These are phyloP conservation scores for Tilletia caries DNA, from an alignment of 1,284 basidiomycete species.

Conservation along the genomic window DNA sequence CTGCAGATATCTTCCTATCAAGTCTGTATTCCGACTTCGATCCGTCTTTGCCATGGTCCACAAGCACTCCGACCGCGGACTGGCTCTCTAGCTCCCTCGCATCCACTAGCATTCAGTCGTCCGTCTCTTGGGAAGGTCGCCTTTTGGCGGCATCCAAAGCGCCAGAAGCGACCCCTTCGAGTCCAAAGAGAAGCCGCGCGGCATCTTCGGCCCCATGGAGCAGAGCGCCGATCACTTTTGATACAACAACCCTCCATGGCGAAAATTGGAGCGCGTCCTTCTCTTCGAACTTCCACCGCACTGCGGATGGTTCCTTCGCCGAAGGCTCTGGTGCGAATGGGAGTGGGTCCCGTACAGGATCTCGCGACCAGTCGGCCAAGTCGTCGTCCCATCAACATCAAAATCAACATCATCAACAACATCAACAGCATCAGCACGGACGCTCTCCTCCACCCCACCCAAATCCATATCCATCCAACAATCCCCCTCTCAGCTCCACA, in stretches of 20 bases:
- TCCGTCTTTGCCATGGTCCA: not conserved
- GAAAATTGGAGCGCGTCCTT: not conserved
- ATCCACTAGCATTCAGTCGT: not conserved
- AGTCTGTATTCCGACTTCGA: not conserved
- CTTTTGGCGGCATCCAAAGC: not conserved
- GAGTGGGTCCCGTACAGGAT: not conserved
- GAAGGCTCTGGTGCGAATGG: not conserved
- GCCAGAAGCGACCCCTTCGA: not conserved
- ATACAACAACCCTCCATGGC: not conserved
- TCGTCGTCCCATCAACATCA: not conserved
- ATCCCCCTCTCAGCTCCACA: not conserved
- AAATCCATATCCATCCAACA: not conserved
- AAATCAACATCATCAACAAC: not conserved
- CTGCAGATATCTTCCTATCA: constrained; percentile 9
- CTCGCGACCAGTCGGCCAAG: not conserved
- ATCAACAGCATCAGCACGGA: not conserved
- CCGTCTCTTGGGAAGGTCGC: not conserved
- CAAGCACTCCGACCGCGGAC: not conserved
- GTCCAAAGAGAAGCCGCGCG: not conserved
- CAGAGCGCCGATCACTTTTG: not conserved
- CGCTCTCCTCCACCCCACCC: not conserved
- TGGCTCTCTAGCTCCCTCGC: constrained; percentile 5
- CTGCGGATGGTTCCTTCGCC: not conserved
- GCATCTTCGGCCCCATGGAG: not conserved
- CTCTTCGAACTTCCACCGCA: not conserved